Base-by-base conservation (phyloP, 495 filamentous ascomycete species). In the Aspergillus coremiiformis region DNA sequence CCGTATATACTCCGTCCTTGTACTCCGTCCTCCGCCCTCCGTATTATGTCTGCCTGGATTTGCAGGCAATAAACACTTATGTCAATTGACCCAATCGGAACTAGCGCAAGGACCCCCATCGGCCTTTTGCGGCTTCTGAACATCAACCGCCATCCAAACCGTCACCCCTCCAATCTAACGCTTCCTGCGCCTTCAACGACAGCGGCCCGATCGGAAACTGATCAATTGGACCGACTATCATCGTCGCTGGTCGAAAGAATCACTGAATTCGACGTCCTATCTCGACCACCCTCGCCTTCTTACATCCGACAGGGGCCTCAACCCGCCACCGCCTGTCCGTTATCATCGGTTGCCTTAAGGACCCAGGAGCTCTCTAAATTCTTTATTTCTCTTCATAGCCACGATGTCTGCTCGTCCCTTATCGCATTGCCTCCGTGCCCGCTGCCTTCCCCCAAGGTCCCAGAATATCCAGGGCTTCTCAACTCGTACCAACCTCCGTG, bases 111-210 rank as follows among this genome's bases (percentile, higher is more conserved):
- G 56, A 65, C 61, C 64, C n/a, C 60, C 64, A 54, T 68, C 67
- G 70, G 70, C 64, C 68, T 72, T 71, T 69, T 69, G 66, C 69
- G 68, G 71, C 66, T 73, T 73, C 68, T 47, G 59, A 69, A 70
- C 69, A 68, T 72, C 69, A 69, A 70, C 61, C 63, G 59, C 64
- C 55, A 55, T 61, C 44, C 58, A 61, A 53, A 47, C 53, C 58
- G 55, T 58, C 65, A 62, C 70, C 70, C 70, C 67, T 72, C 69
- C 57, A 64, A 47, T 61, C 44, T 30, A 43, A 47, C 44, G 35
- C 49, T 14, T 51, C 32, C 54, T 53, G 55, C 59, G 60, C 45
- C 55, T 46, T 47, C 58, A 56, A 58, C 54, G 52, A 53, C 33
- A 51, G 57, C 54, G 61, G 54, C 44, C 44, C 46, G 51, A 53